Evolutionary conservation across 371 early-diverging fungal genomes (phyloP).

Genomic region (Zychaea mexicana): DNA sequence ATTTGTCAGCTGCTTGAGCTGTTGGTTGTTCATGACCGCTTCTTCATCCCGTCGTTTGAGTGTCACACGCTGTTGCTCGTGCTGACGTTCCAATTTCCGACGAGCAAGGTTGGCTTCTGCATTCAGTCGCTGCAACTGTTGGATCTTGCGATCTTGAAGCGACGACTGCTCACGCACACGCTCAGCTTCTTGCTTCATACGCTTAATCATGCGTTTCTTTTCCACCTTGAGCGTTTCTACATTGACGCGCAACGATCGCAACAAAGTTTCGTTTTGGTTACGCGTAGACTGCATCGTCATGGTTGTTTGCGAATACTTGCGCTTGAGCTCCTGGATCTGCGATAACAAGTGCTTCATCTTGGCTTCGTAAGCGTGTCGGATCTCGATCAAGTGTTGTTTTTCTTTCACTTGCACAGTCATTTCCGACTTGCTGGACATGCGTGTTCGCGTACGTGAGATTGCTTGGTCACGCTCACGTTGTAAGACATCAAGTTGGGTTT

Average conservation of each 20-base stretch:
- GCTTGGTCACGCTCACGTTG: conserved; percentile 75
- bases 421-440: conserved; percentile 22
- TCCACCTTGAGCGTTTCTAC: conserved; percentile 73
- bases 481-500: conserved; percentile 56
- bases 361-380: conserved; percentile 61
- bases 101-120: conserved; percentile 69
- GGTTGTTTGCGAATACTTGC: conserved; percentile 62
- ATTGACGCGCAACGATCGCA: conserved; percentile 53
- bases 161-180: conserved; percentile 68
- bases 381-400: conserved; percentile 34
- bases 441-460: conserved; percentile 28
- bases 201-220: conserved; percentile 77
- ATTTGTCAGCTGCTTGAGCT: conserved; percentile 51
- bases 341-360: conserved; percentile 69
- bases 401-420: conserved; percentile 18
- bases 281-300: conserved; percentile 56
- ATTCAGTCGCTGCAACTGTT: conserved; percentile 73
- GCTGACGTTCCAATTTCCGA: conserved; percentile 67
- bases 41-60: conserved; percentile 51
- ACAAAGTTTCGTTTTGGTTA: conserved; percentile 53
- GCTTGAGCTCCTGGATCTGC: conserved; percentile 66
- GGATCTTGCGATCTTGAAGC: conserved; percentile 73
- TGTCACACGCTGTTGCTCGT: conserved; percentile 59
- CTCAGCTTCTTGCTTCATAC: conserved; percentile 75
- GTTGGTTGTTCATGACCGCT: conserved; percentile 51